A percentile compares a stretch with the other conserved stretches of the same genome.
Conservation (phyloP, 768 basidiomycete species). For the Lanmaoa pseudosensibilis region DNA sequence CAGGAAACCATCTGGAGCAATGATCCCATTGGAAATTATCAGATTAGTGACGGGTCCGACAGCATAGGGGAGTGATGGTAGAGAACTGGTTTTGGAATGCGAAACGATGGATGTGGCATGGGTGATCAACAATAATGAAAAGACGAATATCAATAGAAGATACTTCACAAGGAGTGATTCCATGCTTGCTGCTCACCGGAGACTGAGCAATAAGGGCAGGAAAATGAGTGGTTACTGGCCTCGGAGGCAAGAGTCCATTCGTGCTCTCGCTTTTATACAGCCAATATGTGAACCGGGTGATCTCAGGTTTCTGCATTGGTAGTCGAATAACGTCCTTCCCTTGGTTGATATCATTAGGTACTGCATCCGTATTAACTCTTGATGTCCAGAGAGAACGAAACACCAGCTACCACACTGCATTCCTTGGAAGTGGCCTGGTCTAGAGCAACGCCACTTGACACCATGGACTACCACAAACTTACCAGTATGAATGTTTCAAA, state of each 20-base stretch:
- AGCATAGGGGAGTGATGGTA: background rate
- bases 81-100: conserved; percentile 5
- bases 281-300: background rate
- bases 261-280: background rate
- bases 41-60: conserved; percentile 30
- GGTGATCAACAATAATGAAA: conserved; percentile 3
- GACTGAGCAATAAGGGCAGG: background rate
- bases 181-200: background rate
- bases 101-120: conserved; percentile 23
- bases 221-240: background rate
- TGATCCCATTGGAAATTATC: conserved; percentile 39
- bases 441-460: background rate
- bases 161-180: conserved; percentile 12
- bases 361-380: background rate
- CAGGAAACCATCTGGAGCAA: conserved; percentile 51
- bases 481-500: background rate
- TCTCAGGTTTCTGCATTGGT: background rate
- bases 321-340: background rate
- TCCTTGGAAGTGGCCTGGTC: background rate
- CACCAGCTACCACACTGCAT: background rate
- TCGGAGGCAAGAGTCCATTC: background rate
- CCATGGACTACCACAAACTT: background rate
- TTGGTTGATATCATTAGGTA: background rate
- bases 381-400: background rate
- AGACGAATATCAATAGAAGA: background rate